These are phyloP conservation scores for Esteya vermicola DNA, from an alignment of 2,329 filamentous ascomycete genomes.

Conservation along the genomic window DNA sequence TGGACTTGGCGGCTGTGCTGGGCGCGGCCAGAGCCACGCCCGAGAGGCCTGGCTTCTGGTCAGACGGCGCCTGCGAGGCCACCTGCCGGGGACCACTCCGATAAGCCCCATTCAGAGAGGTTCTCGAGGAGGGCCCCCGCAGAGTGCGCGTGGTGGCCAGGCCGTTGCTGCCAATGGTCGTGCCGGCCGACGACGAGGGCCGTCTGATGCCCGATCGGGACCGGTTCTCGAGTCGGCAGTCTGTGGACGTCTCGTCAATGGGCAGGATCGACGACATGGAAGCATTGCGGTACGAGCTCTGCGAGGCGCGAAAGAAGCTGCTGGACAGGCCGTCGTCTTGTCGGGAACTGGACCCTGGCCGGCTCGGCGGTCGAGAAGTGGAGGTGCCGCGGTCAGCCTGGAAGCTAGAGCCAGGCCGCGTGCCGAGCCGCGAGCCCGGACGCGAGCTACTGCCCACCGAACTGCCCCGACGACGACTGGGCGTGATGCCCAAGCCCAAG, in stretches of 20 bases:
- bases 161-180: not conserved
- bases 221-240: not conserved
- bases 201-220: not conserved
- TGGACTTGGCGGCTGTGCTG: too few relatives aligned
- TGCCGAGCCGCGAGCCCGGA: too few relatives aligned
- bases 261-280: constrained; percentile 14
- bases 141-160: constrained; percentile 16
- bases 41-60: too few relatives aligned
- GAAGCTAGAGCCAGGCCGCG: constrained; percentile 43
- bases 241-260: constrained; percentile 28
- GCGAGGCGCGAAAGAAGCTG: constrained; percentile 30
- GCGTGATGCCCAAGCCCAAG: constrained; percentile 39
- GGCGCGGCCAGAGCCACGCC: too few relatives aligned
- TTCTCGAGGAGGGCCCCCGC: constrained; percentile 19
- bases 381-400: constrained; percentile 38
- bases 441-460: constrained; percentile 18
- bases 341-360: constrained; percentile 40
- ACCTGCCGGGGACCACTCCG: not conserved
- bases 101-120: not conserved
- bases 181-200: constrained; percentile 1
- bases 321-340: constrained; percentile 25
- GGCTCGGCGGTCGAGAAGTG: constrained; percentile 33
- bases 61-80: not conserved
- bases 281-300: constrained; percentile 29
- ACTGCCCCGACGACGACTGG: constrained; percentile 33